phyloP scores from a whole-genome alignment of 192 early-diverging fungal species.

The Obelidium mucronatum region DNA sequence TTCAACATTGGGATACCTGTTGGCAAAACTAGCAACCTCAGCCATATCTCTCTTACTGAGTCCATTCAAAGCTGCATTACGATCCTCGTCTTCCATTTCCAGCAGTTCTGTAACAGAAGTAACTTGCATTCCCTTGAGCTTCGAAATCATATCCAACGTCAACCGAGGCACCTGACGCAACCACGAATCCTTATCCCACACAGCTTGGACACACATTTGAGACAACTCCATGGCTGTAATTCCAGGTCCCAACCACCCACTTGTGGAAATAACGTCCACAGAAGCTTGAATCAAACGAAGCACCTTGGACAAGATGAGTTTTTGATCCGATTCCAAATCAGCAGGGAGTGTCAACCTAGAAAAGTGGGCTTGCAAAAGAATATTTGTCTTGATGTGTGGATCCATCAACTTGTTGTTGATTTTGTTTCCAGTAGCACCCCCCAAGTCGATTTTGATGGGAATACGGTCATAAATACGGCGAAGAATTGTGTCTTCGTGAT shows the following conservation, averaged over 20 bases:
- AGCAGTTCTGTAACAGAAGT: conserved; percentile 92
- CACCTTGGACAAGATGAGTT: conserved; percentile 64
- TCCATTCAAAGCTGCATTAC: conserved; percentile 62
- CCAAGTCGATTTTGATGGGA: conserved; percentile 70
- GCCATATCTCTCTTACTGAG: conserved; percentile 71
- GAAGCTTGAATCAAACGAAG: conserved; percentile 90
- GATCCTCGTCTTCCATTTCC: conserved; percentile 91
- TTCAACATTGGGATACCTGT: conserved; percentile 94
- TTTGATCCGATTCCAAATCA: conserved; percentile 94
- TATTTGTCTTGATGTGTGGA: conserved; percentile 90
- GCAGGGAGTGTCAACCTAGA: conserved; percentile 86
- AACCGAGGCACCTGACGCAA: conserved; percentile 94
- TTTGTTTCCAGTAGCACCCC: conserved; percentile 7
- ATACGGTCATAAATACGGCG: conserved; percentile 81
- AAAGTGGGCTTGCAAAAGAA: conserved; percentile 96
- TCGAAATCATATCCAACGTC: conserved; percentile 71
- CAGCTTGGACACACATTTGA: conserved; percentile 96
- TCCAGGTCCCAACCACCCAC: conserved; percentile 90
- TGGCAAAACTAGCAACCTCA: conserved; percentile 86
- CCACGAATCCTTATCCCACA: conserved; percentile 93
- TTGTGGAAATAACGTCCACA: conserved; percentile 92
- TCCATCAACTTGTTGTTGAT: conserved; percentile 77
- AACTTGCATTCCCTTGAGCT: conserved; percentile 73
- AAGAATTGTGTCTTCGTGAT: conserved; percentile 87
- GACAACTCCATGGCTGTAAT: conserved; percentile 94